Evolutionary conservation across 2,329 filamentous ascomycete genomes (phyloP).

Genomic region (Exophiala bonariae): DNA sequence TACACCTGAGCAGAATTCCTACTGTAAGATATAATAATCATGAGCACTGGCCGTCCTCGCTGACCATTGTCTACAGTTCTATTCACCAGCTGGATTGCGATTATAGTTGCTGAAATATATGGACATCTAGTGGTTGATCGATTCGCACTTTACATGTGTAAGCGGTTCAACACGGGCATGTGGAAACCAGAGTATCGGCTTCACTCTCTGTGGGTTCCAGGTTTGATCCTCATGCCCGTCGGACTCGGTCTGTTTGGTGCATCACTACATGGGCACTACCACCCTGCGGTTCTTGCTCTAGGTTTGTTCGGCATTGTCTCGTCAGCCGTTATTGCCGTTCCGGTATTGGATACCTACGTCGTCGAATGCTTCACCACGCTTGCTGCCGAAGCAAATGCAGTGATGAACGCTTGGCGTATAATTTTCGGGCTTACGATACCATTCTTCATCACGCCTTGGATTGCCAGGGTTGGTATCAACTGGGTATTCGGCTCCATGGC

Average conservation of each 20-base stretch:
- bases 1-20: constrained; percentile 20
- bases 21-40: constrained; percentile 8
- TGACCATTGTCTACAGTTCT: constrained; percentile 2
- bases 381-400: constrained; percentile 3
- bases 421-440: constrained; percentile 2
- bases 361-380: constrained; percentile 10
- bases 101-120: no score
- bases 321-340: background rate
- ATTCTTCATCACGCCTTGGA: constrained; percentile 9
- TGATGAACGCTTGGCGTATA: constrained; percentile 5
- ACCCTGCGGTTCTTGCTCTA: constrained; percentile 12
- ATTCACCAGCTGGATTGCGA: constrained; percentile 10
- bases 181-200: no score
- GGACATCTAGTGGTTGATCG: no score
- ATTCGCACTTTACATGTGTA: no score
- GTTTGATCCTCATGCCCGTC: constrained; percentile 32
- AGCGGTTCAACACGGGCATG: no score
- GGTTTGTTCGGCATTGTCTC: constrained; percentile 9
- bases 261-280: constrained; percentile 8
- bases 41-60: background rate
- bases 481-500: no score
- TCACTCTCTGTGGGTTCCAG: no score
- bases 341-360: constrained; percentile 6
- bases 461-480: constrained; percentile 9
- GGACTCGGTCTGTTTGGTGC: constrained; percentile 36